Conservation (phyloP, 345 rosid genomes). For the Eucalyptus grandis region DNA sequence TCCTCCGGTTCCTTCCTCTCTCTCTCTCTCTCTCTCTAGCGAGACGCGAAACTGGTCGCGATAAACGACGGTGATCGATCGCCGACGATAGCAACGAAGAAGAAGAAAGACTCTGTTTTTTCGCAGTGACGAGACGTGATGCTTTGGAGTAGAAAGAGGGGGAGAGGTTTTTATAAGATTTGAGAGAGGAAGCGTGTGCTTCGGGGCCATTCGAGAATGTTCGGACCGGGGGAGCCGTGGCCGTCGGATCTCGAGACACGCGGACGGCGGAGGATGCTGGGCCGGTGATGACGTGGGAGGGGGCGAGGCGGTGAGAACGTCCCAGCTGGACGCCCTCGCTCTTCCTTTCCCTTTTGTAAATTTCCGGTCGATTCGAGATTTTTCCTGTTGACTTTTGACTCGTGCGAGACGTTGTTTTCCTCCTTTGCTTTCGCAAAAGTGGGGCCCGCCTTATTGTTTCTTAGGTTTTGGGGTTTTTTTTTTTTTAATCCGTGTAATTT, state of each 20-base stretch:
- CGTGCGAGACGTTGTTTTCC: background rate
- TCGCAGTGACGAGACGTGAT: too few relatives aligned
- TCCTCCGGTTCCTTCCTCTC: background rate
- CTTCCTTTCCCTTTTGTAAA: background rate
- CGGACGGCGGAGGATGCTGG: background rate
- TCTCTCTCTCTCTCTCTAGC: background rate
- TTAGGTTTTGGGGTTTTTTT: background rate
- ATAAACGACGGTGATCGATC: background rate
- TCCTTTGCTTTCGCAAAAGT: background rate
- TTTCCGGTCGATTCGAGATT: background rate
- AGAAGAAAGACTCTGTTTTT: background rate
- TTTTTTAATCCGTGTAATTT: background rate
- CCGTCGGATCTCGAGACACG: background rate
- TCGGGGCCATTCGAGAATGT: slow-evolving; percentile 3
- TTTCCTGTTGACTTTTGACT: background rate
- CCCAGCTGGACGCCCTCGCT: background rate
- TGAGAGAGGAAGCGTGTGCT: background rate
- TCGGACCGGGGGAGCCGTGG: background rate
- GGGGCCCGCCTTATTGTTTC: background rate
- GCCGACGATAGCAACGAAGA: background rate
- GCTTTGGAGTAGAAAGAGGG: too few relatives aligned
- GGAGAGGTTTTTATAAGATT: background rate
- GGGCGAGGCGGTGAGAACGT: background rate
- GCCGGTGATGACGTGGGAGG: background rate
- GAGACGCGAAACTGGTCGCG: background rate